Base-by-base conservation (phyloP, 495 filamentous ascomycete species). In the Terfezia claveryi region DNA sequence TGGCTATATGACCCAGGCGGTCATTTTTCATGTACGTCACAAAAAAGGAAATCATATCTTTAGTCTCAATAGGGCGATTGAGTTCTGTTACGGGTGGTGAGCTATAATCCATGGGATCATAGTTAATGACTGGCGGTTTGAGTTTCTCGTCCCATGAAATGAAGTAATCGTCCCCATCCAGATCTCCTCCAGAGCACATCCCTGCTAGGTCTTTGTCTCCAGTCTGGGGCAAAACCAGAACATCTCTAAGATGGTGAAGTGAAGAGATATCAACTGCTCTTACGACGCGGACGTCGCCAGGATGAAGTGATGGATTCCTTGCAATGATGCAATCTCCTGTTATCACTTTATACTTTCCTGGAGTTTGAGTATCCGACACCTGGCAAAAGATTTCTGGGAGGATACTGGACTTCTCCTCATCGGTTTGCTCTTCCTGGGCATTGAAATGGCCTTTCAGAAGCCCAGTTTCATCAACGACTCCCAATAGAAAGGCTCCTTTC, bases 151-250 rank as follows among this genome's bases (percentile, higher is more conserved):
- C 87, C 91, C 91, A 99, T 38, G 95, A 83, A 17, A 96, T 81
- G 23, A 94, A 75, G 63, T 83, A 99, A 64, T 96, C 92, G 60
- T 99, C 91, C 0, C 91, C 91, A 67, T 99, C 91, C 3, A 99
- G 71, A 65, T 99, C 91, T 6, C 91, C 92, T 2, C 91, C 91
- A 7, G 91, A 93, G 59, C 87, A 91, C 91, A 96, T 96, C 57
- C 81, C 84, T 8, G 87, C 75, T 27, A 99, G 67, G 59, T 88
- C 85, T 41, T 81, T 73, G 66, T 96, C 88, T 0, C 91, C 91
- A 0, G 73, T 80, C 44, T 82, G 76, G 0, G 91, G 87, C 44
- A 99, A 78, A 6, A 94, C 87, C 20, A 96, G 81, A 11, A 91
- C 83, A 62, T 95, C 78, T 36, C 76, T 75, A 6, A 95, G 73